A percentile compares a stretch with the other conserved stretches of the same genome.
These are phyloP conservation scores for Euphorbia neoarborescens DNA, from an alignment of 441 rosid genomes.

Conservation along the genomic window DNA sequence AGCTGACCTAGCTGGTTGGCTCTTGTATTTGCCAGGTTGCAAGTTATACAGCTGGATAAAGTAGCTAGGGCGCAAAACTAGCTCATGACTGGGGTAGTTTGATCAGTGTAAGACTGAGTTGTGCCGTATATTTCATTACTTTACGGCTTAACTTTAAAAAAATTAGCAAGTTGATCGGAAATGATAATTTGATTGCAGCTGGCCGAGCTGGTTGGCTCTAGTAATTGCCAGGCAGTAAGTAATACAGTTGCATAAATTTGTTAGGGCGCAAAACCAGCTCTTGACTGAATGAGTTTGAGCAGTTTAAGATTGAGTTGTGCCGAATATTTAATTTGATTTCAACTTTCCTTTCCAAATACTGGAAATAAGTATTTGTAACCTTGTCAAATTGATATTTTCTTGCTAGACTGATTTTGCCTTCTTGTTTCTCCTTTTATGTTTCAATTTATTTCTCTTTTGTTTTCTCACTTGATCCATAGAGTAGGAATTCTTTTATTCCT, in stretches of 20 bases:
- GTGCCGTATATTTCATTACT: conserved; percentile 32
- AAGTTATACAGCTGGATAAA: conserved; percentile 72
- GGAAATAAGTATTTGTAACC: background rate
- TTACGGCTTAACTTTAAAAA: background rate
- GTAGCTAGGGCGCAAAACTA: conserved; percentile 45
- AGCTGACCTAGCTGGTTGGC: conserved; percentile 95
- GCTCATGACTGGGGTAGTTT: conserved; percentile 55
- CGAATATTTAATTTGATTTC: conserved; percentile 23
- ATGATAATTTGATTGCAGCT: conserved; percentile 38
- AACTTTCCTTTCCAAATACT: background rate
- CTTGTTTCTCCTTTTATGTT: background rate
- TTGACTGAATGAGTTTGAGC: conserved; percentile 48
- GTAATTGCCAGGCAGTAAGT: conserved; percentile 62
- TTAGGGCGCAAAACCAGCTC: conserved; percentile 59
- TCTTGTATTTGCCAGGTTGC: conserved; percentile 55
- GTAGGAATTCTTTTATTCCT: background rate
- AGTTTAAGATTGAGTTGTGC: conserved; percentile 54
- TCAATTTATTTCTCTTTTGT: background rate
- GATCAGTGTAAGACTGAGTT: conserved; percentile 52
- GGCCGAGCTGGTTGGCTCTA: conserved; percentile 91
- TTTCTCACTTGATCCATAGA: background rate
- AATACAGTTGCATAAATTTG: conserved; percentile 60
- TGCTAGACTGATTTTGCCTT: background rate
- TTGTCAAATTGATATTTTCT: background rate
- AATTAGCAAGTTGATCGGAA: background rate